Evolutionary conservation across 768 basidiomycete genomes (phyloP).

Genomic region (Russula virescens): DNA sequence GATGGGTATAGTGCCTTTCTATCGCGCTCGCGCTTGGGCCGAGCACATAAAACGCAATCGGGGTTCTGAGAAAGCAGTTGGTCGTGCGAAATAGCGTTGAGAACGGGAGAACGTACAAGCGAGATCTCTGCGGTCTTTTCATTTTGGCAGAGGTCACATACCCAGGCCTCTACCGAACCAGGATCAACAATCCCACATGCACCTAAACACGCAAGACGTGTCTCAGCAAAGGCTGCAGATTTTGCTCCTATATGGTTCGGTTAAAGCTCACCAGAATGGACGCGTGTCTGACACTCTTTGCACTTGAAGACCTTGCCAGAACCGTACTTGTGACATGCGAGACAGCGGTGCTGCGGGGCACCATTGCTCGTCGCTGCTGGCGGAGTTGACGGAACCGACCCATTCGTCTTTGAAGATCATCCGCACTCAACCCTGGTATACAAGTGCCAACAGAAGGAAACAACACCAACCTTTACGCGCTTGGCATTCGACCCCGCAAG

Average conservation of each 20-base stretch:
- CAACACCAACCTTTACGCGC: slow-evolving; percentile 49
- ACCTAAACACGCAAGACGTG: slow-evolving; percentile 34
- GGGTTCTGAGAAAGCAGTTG: slow-evolving; percentile 46
- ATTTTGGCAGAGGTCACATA: slow-evolving; percentile 84
- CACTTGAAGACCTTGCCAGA: slow-evolving; percentile 81
- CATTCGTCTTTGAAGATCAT: slow-evolving; percentile 37
- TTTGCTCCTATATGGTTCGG: not conserved
- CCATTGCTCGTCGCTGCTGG: slow-evolving; percentile 40
- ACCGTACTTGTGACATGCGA: slow-evolving; percentile 69
- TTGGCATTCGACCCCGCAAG: slow-evolving; percentile 50
- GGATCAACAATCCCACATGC: slow-evolving; percentile 66
- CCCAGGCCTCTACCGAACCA: slow-evolving; percentile 63
- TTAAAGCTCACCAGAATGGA: slow-evolving; percentile 62
- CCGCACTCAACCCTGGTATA: not conserved
- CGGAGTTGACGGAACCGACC: slow-evolving; percentile 50
- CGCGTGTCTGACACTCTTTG: slow-evolving; percentile 68
- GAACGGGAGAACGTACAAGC: slow-evolving; percentile 45
- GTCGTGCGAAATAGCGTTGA: slow-evolving; percentile 1
- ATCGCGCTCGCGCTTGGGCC: slow-evolving; percentile 44
- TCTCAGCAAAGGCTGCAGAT: not conserved
- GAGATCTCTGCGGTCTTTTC: slow-evolving; percentile 76
- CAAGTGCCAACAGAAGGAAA: not conserved
- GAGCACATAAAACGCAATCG: slow-evolving; percentile 84
- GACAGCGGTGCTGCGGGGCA: slow-evolving; percentile 63
- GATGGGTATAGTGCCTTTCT: slow-evolving; percentile 42